phyloP scores from a whole-genome alignment of 2,329 filamentous ascomycete genomes.

The Curvularia sp. region DNA sequence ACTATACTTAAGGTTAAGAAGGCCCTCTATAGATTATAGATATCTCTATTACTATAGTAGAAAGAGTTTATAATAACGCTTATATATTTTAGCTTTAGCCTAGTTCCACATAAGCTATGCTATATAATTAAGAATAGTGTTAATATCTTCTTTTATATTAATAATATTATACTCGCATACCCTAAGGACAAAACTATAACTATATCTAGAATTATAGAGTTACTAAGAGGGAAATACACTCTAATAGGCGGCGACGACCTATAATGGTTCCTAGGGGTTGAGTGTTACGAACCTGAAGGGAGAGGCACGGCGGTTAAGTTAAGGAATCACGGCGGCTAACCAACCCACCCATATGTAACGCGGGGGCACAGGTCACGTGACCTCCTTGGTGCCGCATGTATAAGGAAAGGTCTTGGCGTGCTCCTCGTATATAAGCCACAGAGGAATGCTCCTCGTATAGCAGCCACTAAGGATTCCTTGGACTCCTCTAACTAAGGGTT shows the following conservation, averaged over 20 bases:
- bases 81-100: background rate
- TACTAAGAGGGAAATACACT: constrained; percentile 8
- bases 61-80: constrained; percentile 8
- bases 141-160: constrained; percentile 1
- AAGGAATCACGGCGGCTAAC: no score
- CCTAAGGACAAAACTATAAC: background rate
- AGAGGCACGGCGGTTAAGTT: no score
- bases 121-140: constrained; percentile 16
- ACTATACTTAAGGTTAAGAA: background rate
- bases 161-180: constrained; percentile 17
- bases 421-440: no score
- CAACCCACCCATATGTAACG: no score
- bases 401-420: no score
- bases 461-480: no score
- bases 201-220: background rate
- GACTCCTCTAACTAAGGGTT: no score
- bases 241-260: constrained; percentile 8
- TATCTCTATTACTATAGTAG: background rate
- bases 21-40: background rate
- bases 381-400: no score
- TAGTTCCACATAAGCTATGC: constrained; percentile 16
- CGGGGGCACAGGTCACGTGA: no score
- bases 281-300: no score
- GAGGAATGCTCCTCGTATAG: no score
- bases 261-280: constrained; percentile 20